A percentile compares a stretch with the other conserved stretches of the same genome.
Evolutionary conservation across 129 eudicot species (phyloP).

Genomic region (Artemisia argyi): DNA sequence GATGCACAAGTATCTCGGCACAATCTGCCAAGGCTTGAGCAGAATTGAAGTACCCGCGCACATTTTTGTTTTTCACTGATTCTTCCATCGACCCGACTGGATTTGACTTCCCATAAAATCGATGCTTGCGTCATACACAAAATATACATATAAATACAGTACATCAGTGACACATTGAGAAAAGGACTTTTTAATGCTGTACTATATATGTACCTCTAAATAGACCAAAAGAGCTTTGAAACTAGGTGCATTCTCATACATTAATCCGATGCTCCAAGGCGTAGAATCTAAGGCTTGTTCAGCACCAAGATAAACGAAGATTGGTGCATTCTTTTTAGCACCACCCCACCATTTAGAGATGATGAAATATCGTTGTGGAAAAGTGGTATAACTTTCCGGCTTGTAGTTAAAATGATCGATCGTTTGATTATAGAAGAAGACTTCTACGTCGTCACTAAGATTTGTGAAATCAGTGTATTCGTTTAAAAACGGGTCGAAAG

Average conservation of each 20-base stretch:
- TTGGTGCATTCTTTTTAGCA: conserved; percentile 10
- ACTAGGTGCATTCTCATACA: conserved; percentile 1
- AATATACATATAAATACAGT: not conserved
- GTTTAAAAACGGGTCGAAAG: conserved; percentile 15
- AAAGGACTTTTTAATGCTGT: not conserved
- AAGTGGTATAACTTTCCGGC: conserved; percentile 13
- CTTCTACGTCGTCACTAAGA: conserved; percentile 6
- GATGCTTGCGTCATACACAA: conserved; percentile 17
- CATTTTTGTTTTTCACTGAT: conserved; percentile 18
- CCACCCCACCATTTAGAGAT: conserved; percentile 17
- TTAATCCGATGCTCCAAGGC: conserved; percentile 3
- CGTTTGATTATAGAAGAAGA: conserved; percentile 51
- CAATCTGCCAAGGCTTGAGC: conserved; percentile 40
- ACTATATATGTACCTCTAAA: conserved; percentile 21
- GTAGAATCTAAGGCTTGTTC: not conserved
- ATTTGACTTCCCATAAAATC: conserved; percentile 36
- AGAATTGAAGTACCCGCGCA: conserved; percentile 31
- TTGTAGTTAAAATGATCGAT: conserved; percentile 33
- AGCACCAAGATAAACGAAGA: conserved; percentile 20
- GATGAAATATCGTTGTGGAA: conserved; percentile 28
- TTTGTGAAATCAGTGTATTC: not conserved
- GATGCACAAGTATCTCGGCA: conserved; percentile 29
- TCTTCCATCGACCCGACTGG: conserved; percentile 28
- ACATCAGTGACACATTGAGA: not conserved
- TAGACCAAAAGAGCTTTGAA: conserved; percentile 34